Percentiles rank a stretch among this genome's conserved stretches.
Conservation (phyloP, 225 moss, liverwort and hornwort species). For the Polytrichum commune region DNA sequence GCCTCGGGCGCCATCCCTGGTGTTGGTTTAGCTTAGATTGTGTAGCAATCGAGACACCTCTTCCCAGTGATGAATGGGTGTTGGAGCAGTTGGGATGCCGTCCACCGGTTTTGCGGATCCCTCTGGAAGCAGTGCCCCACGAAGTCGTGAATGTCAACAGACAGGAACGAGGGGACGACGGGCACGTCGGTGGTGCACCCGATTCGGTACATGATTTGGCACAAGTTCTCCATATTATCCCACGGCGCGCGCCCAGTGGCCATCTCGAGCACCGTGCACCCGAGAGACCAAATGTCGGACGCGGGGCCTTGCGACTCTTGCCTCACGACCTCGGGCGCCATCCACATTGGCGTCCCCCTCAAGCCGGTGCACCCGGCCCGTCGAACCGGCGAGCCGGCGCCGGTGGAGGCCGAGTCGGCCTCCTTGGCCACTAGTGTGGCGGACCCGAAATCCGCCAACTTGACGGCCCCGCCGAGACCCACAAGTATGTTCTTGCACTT, state of each 20-base stretch:
- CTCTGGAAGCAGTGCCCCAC: constrained; percentile 23
- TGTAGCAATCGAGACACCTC: background rate
- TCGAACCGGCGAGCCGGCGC: constrained; percentile 16
- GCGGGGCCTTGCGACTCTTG: no score
- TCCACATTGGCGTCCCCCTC: constrained; percentile 19
- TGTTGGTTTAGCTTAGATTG: no score
- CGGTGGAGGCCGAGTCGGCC: constrained; percentile 10
- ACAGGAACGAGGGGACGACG: constrained; percentile 17
- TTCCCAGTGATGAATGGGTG: constrained; percentile 18
- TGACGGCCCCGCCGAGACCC: constrained; percentile 11
- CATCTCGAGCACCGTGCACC: no score
- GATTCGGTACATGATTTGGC: background rate
- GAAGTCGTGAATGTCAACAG: constrained; percentile 23
- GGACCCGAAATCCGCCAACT: constrained; percentile 36
- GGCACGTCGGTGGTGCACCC: constrained; percentile 33
- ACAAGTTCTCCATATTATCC: background rate
- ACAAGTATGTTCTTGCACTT: constrained; percentile 32
- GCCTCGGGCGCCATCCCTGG: no score
- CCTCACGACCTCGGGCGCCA: no score
- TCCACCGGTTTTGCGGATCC: constrained; percentile 25
- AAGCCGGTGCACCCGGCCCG: constrained; percentile 35
- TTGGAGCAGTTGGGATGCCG: constrained; percentile 21
- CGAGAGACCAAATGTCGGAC: no score
- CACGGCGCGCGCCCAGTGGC: no score
- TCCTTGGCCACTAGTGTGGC: constrained; percentile 40